phyloP scores from a whole-genome alignment of 176 grass and related monocot species.

The Eleusine indica region DNA sequence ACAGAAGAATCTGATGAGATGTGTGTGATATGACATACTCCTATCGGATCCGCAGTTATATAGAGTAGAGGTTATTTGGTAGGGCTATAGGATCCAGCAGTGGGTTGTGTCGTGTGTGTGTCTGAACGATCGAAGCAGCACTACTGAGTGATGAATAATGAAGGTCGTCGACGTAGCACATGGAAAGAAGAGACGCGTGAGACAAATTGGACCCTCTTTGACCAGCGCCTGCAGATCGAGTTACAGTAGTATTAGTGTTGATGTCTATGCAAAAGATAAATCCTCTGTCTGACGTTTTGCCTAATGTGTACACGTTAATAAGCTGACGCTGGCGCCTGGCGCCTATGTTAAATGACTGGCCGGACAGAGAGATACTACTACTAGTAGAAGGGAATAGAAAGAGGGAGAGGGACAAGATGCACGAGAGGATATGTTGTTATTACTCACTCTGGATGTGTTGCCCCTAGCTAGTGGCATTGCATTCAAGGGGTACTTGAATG shows the following conservation, averaged over 20 bases:
- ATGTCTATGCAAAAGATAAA: not conserved
- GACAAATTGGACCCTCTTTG: conserved; percentile 27
- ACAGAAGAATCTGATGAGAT: not conserved
- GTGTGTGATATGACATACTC: not conserved
- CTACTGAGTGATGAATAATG: not conserved
- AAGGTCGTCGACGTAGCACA: not conserved
- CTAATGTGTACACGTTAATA: not conserved
- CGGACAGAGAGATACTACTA: not conserved
- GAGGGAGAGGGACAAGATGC: conserved; percentile 42
- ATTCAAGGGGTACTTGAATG: conserved; percentile 52
- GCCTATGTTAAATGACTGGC: conserved; percentile 36
- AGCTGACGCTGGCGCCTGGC: not conserved
- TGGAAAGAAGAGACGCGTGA: not conserved
- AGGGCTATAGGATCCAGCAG: not conserved
- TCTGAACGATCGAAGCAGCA: not conserved
- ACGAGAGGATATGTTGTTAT: conserved; percentile 31
- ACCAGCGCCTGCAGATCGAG: not conserved
- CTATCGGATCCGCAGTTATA: not conserved
- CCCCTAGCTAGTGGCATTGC: conserved; percentile 32
- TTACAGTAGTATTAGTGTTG: not conserved
- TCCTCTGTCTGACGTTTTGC: not conserved
- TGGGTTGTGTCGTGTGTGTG: not conserved
- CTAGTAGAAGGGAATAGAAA: conserved; percentile 36
- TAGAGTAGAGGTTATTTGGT: not conserved
- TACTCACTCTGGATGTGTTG: conserved; percentile 36